A percentile compares a stretch with the other conserved stretches of the same genome.
Conservation (phyloP, 164 flowering plant species). For the Vitis riparia region DNA sequence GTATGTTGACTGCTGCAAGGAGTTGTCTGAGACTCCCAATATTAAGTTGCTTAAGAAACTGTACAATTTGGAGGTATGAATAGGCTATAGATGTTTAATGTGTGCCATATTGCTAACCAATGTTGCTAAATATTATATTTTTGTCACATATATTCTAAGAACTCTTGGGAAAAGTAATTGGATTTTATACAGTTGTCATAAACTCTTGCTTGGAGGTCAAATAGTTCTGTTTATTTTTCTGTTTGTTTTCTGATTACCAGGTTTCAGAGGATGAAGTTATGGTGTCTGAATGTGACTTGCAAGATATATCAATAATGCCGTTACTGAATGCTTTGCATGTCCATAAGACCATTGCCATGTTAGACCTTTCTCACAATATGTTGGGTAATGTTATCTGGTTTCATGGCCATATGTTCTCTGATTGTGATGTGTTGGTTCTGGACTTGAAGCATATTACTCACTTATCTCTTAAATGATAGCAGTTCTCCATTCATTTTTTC, state of each 20-base stretch:
- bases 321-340: slow-evolving; percentile 64
- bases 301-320: slow-evolving; percentile 80
- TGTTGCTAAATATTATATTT: neutral
- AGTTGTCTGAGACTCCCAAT: slow-evolving; percentile 69
- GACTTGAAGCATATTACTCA: neutral
- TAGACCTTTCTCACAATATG: slow-evolving; percentile 86
- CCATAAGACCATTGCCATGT: slow-evolving; percentile 60
- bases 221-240: neutral
- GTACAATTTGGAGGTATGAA: slow-evolving; percentile 79
- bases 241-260: slow-evolving; percentile 32
- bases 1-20: slow-evolving; percentile 72
- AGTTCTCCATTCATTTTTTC: slow-evolving; percentile 3
- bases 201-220: neutral
- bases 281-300: slow-evolving; percentile 79
- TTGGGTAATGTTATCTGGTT: slow-evolving; percentile 53
- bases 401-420: neutral
- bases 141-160: neutral
- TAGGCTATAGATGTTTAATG: neutral
- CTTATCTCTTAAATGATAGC: neutral
- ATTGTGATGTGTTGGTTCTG: neutral
- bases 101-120: neutral
- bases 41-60: slow-evolving; percentile 71
- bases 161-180: too few species aligned
- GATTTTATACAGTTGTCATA: too few species aligned
- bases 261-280: slow-evolving; percentile 88